Base-by-base conservation (phyloP, 257 asterid genomes). In the Linderniella brevidens region DNA sequence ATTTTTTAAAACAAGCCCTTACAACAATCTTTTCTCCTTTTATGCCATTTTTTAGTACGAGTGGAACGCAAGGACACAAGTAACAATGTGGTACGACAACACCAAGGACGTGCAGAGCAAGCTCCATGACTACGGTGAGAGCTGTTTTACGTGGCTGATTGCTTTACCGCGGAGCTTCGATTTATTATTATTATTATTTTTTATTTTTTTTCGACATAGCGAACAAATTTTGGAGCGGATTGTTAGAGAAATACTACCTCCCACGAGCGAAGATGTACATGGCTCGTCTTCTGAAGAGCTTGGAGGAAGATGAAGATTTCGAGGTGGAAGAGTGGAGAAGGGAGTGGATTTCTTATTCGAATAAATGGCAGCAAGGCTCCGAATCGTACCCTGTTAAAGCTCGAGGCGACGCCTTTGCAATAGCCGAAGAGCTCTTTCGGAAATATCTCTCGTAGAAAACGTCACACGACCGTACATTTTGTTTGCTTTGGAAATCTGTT, bases 61-160 rank as follows among this genome's bases (percentile, higher is more conserved):
- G 67, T 84, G 96, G 98, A 88, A 84, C 15, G 98, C 98, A 16
- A 78, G 98, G 68, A 88, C 96, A 9, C 96, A 84, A 75, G 77
- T 88, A 55, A 88, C 98, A 11, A 88, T 88, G 95, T 84, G 98
- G 98, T 88, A 60, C 17, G 98, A 88, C 61, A 84, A 60, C 58
- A 81, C 82, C 11, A 53, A 70, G 60, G 18, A 55, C 32, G 57
- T 14, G 49, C 96, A 84, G 63, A 84, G 93, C 84, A 43, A 71
- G 58, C 94, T 88, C 58, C 98, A 81, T 50, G 98, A 84, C 64
- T 88, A 88, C 40, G 98, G 96, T 77, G 72, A 18, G 5, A 13
- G 19, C 35, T 57, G 20, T 42, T 46, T 49, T 53, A 37, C 39
- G 44, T 17, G 6, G 19, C n/a, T 35, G 32, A 42, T 46, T 46